Evolutionary conservation across 768 basidiomycete species (phyloP).

Genomic region (Boletus subparvulus): DNA sequence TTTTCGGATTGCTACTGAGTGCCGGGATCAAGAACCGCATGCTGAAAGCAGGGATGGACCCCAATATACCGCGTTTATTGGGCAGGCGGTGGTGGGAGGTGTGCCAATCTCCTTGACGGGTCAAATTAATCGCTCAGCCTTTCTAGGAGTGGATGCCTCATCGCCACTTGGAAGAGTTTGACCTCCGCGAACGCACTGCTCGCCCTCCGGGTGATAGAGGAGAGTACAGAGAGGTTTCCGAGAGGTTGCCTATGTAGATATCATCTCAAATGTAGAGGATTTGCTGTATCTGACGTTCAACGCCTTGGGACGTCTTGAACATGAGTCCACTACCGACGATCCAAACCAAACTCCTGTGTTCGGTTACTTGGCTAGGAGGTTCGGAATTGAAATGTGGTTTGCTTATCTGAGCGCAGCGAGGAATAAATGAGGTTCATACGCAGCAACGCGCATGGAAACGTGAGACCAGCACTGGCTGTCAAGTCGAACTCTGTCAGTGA

Average conservation of each 20-base stretch:
- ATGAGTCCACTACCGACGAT: neutral
- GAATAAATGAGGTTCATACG: conserved; percentile 21
- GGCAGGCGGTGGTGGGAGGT: conserved; percentile 86
- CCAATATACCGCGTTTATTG: conserved; percentile 60
- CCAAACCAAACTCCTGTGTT: neutral
- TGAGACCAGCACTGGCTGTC: conserved; percentile 14
- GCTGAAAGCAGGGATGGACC: conserved; percentile 71
- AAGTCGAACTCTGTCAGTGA: neutral
- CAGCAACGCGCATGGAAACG: conserved; percentile 11
- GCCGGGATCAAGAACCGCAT: conserved; percentile 84
- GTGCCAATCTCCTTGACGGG: conserved; percentile 29
- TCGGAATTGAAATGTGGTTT: neutral
- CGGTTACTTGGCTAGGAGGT: neutral
- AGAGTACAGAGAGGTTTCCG: conserved; percentile 47
- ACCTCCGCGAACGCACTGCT: conserved; percentile 38
- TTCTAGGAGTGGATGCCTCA: conserved; percentile 43
- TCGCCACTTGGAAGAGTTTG: conserved; percentile 53
- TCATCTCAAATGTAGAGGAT: neutral
- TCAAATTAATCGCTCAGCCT: conserved; percentile 20
- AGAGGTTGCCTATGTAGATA: conserved; percentile 25
- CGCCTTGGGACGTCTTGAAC: neutral
- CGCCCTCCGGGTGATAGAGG: conserved; percentile 36
- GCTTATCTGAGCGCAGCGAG: conserved; percentile 12
- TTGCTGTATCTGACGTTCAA: neutral
- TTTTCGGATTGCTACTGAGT: conserved; percentile 81